phyloP scores from a whole-genome alignment of 2,329 filamentous ascomycete species.

The Fusarium lateritium region DNA sequence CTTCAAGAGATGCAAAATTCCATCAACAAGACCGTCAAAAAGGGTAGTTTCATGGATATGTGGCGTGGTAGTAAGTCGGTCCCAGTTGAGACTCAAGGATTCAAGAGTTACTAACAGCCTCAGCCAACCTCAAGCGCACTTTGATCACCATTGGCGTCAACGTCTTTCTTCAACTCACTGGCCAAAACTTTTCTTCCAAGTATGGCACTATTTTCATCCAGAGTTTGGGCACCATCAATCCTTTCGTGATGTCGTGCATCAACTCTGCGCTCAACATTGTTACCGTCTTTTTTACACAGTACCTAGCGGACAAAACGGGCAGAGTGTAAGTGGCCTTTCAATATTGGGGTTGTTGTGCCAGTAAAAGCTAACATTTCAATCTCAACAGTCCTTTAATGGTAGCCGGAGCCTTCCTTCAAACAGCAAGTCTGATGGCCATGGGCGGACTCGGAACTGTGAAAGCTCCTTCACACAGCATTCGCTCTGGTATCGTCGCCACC shows the following conservation, averaged over 20 bases:
- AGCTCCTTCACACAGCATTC: conserved; percentile 33
- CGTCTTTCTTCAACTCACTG: conserved; percentile 52
- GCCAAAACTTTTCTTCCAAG: conserved; percentile 49
- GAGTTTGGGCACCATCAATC: conserved; percentile 48
- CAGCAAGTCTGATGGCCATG: conserved; percentile 53
- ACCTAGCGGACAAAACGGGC: conserved; percentile 7
- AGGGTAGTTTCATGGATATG: conserved; percentile 8
- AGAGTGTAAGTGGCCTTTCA: conserved; percentile 1
- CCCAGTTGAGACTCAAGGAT: background rate
- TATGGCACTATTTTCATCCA: conserved; percentile 53
- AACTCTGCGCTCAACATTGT: conserved; percentile 40
- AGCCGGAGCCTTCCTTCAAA: conserved; percentile 50
- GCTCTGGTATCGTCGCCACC: conserved; percentile 53
- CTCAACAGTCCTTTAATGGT: conserved; percentile 45
- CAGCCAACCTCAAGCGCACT: conserved; percentile 45
- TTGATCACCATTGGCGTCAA: conserved; percentile 47
- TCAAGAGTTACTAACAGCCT: background rate
- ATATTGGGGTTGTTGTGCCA: background rate
- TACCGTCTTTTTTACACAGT: conserved; percentile 22
- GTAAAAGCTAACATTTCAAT: background rate
- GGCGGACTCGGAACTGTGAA: conserved; percentile 53
- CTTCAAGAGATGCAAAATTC: conserved; percentile 32
- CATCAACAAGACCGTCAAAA: background rate
- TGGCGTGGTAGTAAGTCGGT: conserved; percentile 6
- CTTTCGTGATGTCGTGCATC: conserved; percentile 47